These are phyloP conservation scores for Cudoniella acicularis DNA, from an alignment of 495 filamentous ascomycete genomes.

Conservation along the genomic window DNA sequence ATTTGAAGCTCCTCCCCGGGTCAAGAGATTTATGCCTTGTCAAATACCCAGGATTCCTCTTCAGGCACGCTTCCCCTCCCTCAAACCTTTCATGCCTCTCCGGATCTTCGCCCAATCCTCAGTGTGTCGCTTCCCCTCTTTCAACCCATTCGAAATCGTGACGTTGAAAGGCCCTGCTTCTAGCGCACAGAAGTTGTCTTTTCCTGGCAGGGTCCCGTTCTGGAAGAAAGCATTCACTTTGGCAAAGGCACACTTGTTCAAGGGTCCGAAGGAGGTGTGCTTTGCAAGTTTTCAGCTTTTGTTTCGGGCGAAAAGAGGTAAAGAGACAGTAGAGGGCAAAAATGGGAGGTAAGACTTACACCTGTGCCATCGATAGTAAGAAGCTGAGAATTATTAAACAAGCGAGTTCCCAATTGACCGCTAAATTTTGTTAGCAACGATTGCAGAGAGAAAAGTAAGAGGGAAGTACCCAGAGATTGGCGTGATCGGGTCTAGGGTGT, in stretches of 20 bases:
- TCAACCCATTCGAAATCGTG: neutral
- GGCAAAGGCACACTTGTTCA: neutral
- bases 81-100: too few species aligned
- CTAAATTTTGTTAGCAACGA: too few species aligned
- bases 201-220: neutral
- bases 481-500: conserved; percentile 39
- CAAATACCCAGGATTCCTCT: too few species aligned
- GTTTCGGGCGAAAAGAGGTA: too few species aligned
- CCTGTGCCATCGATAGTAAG: neutral
- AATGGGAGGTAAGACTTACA: too few species aligned
- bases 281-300: too few species aligned
- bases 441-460: neutral
- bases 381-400: neutral
- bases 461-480: conserved; percentile 15
- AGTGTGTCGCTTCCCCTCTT: too few species aligned
- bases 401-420: neutral
- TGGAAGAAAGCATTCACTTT: neutral
- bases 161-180: neutral
- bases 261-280: neutral
- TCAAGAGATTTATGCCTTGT: too few species aligned
- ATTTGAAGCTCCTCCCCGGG: too few species aligned
- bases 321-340: too few species aligned
- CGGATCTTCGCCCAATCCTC: too few species aligned
- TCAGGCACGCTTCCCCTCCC: too few species aligned
- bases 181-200: neutral